A percentile compares a stretch with the other conserved stretches of the same genome.
These are phyloP conservation scores for Apiospora sp. DNA, from an alignment of 2,329 filamentous ascomycete species.

Conservation along the genomic window DNA sequence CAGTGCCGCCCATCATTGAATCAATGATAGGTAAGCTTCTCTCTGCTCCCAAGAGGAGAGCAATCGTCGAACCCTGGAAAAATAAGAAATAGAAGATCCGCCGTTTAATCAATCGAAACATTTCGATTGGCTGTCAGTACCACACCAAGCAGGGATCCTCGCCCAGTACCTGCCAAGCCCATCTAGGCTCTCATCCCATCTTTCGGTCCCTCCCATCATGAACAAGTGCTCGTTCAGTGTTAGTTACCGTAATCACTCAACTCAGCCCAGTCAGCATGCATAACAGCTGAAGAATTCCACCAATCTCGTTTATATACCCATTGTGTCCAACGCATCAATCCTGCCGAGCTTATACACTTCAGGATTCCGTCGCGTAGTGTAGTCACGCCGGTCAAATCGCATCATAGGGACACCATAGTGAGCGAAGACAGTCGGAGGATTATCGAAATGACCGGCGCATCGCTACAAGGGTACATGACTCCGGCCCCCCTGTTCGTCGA, in stretches of 20 bases:
- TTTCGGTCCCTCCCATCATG: background rate
- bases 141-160: background rate
- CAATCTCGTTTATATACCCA: background rate
- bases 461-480: background rate
- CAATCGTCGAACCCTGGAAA: background rate
- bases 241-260: background rate
- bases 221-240: background rate
- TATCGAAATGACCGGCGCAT: background rate
- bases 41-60: background rate
- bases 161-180: conserved; percentile 15
- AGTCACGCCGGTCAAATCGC: conserved; percentile 1
- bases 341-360: background rate
- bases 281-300: background rate
- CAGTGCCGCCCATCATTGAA: background rate
- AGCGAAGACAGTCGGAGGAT: background rate
- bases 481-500: background rate
- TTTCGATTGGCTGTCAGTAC: conserved; percentile 19
- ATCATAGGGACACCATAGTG: background rate
- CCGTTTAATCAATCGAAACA: conserved; percentile 11
- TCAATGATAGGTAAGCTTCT: conserved; percentile 16
- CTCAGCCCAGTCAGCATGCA: conserved; percentile 19
- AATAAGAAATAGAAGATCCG: conserved; percentile 8
- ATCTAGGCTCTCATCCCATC: conserved; percentile 13
- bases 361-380: background rate
- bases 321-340: background rate